These are phyloP conservation scores for Boletus rufocinnamomeus DNA, from an alignment of 768 basidiomycete genomes.

Conservation along the genomic window DNA sequence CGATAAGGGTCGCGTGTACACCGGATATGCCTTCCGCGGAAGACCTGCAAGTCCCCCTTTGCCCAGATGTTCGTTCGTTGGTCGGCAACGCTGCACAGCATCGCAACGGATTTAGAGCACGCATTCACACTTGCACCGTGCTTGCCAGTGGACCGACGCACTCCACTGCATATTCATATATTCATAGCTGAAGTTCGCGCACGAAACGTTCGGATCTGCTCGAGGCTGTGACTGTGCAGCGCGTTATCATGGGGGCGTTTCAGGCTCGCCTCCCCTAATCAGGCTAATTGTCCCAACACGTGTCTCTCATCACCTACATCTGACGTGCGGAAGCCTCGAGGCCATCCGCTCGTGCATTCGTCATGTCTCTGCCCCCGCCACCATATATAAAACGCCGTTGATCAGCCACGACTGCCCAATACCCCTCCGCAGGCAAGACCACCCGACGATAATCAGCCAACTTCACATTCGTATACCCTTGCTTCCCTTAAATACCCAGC, in stretches of 20 bases:
- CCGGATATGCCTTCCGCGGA: neutral
- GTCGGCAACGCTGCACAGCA: neutral
- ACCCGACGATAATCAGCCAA: constrained; percentile 26
- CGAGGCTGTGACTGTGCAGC: constrained; percentile 20
- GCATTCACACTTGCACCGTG: neutral
- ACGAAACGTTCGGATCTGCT: constrained; percentile 2
- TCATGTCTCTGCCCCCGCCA: constrained; percentile 25
- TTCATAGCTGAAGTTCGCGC: constrained; percentile 7
- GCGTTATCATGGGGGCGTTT: constrained; percentile 11
- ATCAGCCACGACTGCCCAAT: constrained; percentile 24
- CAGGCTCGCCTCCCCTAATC: constrained; percentile 14
- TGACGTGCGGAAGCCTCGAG: constrained; percentile 36
- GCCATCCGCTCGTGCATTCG: constrained; percentile 29
- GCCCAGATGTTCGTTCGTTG: constrained; percentile 5
- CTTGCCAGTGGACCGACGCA: constrained; percentile 2
- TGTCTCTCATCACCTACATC: constrained; percentile 18
- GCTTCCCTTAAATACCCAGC: constrained; percentile 25
- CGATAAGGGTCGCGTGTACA: neutral
- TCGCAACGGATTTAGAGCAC: constrained; percentile 6
- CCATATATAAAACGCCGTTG: constrained; percentile 36
- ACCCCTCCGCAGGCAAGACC: constrained; percentile 19
- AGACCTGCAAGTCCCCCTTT: neutral
- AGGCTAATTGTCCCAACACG: constrained; percentile 18
- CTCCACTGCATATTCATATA: constrained; percentile 1
- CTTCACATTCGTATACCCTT: constrained; percentile 17